Evolutionary conservation across 345 rosid species (phyloP).

Genomic region (Citrus unshiu): DNA sequence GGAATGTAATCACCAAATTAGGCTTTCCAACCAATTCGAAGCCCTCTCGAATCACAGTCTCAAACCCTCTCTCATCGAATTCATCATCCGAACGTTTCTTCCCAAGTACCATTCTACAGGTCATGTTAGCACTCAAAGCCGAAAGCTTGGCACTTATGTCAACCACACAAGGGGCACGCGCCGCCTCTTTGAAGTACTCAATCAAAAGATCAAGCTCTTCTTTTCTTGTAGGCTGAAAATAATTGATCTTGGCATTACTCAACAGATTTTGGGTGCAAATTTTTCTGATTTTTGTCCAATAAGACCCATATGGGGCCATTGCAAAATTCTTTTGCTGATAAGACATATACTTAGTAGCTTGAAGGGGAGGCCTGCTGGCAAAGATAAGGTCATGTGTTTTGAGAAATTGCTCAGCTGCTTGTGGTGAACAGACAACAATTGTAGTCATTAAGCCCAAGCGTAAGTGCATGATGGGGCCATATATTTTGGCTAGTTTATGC

Average conservation of each 20-base stretch:
- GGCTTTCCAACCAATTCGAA: constrained; percentile 13
- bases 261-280: constrained; percentile 2
- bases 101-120: constrained; percentile 13
- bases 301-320: constrained; percentile 22
- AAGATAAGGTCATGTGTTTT: constrained; percentile 31
- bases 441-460: neutral
- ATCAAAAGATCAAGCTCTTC: neutral
- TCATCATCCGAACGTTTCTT: constrained; percentile 28
- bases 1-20: constrained; percentile 31
- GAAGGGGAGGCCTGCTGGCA: neutral
- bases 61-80: constrained; percentile 18
- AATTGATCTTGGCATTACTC: neutral
- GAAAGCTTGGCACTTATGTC: neutral
- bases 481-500: neutral
- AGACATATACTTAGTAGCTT: constrained; percentile 11
- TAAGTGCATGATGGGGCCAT: constrained; percentile 38
- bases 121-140: constrained; percentile 22
- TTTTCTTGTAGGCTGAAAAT: constrained; percentile 14
- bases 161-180: neutral
- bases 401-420: constrained; percentile 30
- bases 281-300: constrained; percentile 26
- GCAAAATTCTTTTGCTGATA: constrained; percentile 17
- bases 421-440: constrained; percentile 24
- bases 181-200: neutral
- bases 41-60: constrained; percentile 19